Evolutionary conservation across 352 stramenopile species (phyloP).

Genomic region (Globisporangium megalacanthum): DNA sequence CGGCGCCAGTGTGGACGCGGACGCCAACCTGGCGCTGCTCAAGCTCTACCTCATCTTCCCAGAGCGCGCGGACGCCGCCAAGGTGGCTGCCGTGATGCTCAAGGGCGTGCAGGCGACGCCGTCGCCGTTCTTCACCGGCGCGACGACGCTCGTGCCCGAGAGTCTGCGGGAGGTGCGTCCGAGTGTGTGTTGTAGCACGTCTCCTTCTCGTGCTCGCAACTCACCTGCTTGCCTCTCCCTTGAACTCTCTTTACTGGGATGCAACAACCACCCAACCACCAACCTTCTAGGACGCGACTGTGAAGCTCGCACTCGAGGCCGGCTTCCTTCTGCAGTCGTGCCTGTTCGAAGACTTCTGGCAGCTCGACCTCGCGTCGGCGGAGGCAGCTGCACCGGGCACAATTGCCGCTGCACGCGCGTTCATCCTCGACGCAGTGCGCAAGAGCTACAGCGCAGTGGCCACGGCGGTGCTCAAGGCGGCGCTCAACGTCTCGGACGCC

Average conservation of each 20-base stretch:
- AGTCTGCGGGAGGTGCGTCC: constrained; percentile 51
- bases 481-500: constrained; percentile 67
- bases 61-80: constrained; percentile 37
- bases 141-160: constrained; percentile 63
- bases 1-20: constrained; percentile 48
- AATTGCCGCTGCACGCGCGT: constrained; percentile 65
- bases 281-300: constrained; percentile 57
- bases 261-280: too few relatives aligned
- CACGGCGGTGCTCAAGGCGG: constrained; percentile 48
- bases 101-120: constrained; percentile 66
- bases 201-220: too few relatives aligned
- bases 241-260: constrained; percentile 1
- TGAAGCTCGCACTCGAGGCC: constrained; percentile 45
- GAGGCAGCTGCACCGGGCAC: constrained; percentile 62
- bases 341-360: constrained; percentile 82
- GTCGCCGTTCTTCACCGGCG: constrained; percentile 74
- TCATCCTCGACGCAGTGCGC: constrained; percentile 63
- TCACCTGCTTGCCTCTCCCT: too few relatives aligned
- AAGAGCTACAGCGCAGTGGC: constrained; percentile 72
- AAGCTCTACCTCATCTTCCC: constrained; percentile 83
- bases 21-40: constrained; percentile 75
- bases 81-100: constrained; percentile 60
- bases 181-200: too few relatives aligned
- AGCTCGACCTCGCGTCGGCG: constrained; percentile 51
- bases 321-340: constrained; percentile 76